Percentiles rank a stretch among this genome's conserved stretches.
These are phyloP conservation scores for Diaporthe humulicola DNA, from an alignment of 2,329 filamentous ascomycete genomes.

Conservation along the genomic window DNA sequence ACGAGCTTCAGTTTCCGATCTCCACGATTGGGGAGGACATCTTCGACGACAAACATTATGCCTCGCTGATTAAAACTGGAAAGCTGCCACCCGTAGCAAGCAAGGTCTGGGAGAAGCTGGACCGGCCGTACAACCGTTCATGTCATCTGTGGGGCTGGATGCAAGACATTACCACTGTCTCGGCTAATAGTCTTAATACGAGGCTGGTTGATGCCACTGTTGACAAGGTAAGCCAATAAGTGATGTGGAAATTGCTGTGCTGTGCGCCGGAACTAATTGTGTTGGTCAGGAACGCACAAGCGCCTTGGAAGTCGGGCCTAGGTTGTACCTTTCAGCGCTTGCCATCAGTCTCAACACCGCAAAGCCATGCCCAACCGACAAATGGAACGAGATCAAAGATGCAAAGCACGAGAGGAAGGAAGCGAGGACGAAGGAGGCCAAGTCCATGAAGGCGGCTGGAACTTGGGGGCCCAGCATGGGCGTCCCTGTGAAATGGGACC, in stretches of 20 bases:
- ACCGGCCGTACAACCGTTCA: conserved; percentile 67
- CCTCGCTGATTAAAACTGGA: conserved; percentile 52
- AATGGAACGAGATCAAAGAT: conserved; percentile 40
- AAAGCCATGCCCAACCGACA: conserved; percentile 37
- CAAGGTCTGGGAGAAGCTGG: conserved; percentile 44
- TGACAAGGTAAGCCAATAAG: conserved; percentile 24
- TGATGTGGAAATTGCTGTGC: no score
- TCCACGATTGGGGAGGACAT: conserved; percentile 62
- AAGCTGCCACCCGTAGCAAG: conserved; percentile 66
- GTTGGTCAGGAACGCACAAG: conserved; percentile 29
- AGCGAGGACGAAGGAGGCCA: conserved; percentile 38
- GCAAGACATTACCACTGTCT: conserved; percentile 73
- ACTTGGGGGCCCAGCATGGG: conserved; percentile 38
- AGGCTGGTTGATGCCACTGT: conserved; percentile 69
- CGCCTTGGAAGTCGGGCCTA: conserved; percentile 35
- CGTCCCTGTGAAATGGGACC: conserved; percentile 37
- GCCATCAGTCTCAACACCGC: conserved; percentile 40
- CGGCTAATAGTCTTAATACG: conserved; percentile 76
- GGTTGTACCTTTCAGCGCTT: conserved; percentile 34
- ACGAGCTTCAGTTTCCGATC: conserved; percentile 67
- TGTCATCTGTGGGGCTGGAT: conserved; percentile 82
- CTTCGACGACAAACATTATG: conserved; percentile 52
- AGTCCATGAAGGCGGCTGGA: conserved; percentile 37
- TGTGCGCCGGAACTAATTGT: background rate
- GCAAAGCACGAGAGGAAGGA: conserved; percentile 38